These are phyloP conservation scores for Adansonia gregorii DNA, from an alignment of 441 rosid species.

Conservation along the genomic window DNA sequence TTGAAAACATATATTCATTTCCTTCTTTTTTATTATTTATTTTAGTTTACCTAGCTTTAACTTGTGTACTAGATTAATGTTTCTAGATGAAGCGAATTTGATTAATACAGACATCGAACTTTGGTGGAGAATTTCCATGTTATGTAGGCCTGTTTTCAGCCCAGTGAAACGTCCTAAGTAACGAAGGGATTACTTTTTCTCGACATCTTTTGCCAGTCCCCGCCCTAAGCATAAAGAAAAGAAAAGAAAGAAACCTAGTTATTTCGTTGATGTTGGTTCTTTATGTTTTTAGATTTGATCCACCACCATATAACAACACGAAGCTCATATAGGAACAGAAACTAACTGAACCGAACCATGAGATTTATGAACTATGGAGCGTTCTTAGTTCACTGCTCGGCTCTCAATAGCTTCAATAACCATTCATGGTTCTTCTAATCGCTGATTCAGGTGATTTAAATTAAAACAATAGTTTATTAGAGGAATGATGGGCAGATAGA, in stretches of 20 bases:
- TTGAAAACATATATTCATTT: neutral
- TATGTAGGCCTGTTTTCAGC: neutral
- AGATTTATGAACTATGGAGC: neutral
- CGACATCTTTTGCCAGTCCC: neutral
- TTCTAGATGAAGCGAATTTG: neutral
- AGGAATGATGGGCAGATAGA: neutral
- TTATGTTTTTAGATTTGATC: neutral
- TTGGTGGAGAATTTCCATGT: neutral
- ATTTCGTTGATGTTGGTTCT: neutral
- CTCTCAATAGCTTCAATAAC: neutral
- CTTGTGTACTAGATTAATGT: neutral
- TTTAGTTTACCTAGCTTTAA: neutral
- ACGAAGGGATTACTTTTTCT: neutral
- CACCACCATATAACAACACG: neutral
- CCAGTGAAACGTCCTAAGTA: constrained; percentile 13
- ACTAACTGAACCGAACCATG: neutral
- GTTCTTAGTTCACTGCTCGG: neutral
- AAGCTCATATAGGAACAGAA: neutral
- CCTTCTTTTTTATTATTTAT: neutral
- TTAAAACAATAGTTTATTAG: neutral
- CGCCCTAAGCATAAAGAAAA: neutral
- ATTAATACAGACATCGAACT: neutral
- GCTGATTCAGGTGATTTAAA: neutral
- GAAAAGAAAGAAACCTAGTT: neutral
- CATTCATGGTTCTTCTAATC: neutral